Evolutionary conservation across 108 stramenopile species (phyloP), one percentile per base, ranked within the genome.

Genomic region (Cyclostephanos tholiformis): DNA sequence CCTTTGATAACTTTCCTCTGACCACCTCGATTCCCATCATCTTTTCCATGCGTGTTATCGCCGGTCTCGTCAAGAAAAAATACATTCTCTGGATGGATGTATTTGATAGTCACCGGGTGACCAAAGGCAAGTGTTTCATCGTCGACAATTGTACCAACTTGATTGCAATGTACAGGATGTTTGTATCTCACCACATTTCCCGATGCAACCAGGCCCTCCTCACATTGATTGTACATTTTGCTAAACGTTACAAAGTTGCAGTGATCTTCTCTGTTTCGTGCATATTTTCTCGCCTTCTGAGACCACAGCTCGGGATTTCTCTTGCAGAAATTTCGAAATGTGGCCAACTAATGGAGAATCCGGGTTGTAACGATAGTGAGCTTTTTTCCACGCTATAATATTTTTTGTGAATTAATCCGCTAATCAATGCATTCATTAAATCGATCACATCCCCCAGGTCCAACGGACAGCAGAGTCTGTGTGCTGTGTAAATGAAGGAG

Each of bases 41-140:
- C 29, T 30, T 58, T 30, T 14, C 62, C 62, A 30, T 67, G 17
- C 4, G 66, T 67, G 7, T 52, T 67, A 22, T 17, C 19, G 0
- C 66, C n/a, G 25, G 52, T 53, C 8, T 53, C n/a, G 8, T 53
- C 52, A 20, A 53, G 52, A 53, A 53, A 26, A 12, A 58, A 58
- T 17, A 26, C 16, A 58, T 58, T 58, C 0, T 30, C 57, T 7
- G 27, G 57, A 29, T 30, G 25, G 2, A 29, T 32, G 11, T 29
- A 29, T 2, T 58, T 29, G 57, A 58, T 30, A 4, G 29, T 58
- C 16, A 58, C 57, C 2, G 57, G 57, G 27, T 29, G 29, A 11
- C 57, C 57, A 58, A 58, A 58, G 4, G 57, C 57, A 30, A 29
- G 57, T 29, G 25, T 11, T 58, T 58, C 57, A 20, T 69, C 68